Evolutionary conservation across 2,329 filamentous ascomycete species (phyloP), one percentile per base, ranked within the genome.

Genomic region (Claviceps pusilla): DNA sequence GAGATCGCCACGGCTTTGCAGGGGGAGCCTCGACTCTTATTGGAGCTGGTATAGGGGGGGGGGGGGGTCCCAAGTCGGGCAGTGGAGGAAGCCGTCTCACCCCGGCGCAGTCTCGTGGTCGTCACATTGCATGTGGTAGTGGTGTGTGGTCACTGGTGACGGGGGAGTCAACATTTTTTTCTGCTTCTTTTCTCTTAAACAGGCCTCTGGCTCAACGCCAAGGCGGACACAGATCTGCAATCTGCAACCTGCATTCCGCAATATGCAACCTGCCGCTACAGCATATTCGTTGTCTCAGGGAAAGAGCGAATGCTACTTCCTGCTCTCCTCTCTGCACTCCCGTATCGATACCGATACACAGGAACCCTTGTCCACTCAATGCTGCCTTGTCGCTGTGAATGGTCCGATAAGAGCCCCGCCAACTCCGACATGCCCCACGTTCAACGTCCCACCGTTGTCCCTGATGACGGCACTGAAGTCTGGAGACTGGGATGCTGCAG

Each of bases 331-430:
- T 41, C 39, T 33, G 24, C 24, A 24, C 31, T 16, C 16, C n/a
- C 39, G 39, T 41, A 16, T 41, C 39, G 39, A n/a, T 41, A 41
- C 7, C 39, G 39, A 41, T 41, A 41, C 39, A 39, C 3, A 16
- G 16, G 7, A 16, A 16, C 39, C 39, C 39, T 28, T 43, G 49
- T 35, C 42, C 31, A 10, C 24, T 24, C 24, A 24, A 24, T 24
- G 24, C 24, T 24, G 39, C 19, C 31, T 19, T 37, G 42, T 43
- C 28, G 37, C 37, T 35, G 46, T 54, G 46, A 54, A 35, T 54
- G 52, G 52, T 35, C 37, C 52, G 52, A 53, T 54, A 53, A 54
- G 51, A 50, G 50, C 53, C 55, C 55, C 53, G 50, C 53, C 55
- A 52, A 29, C 33, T 43, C 29, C 19, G 52, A 51, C 46, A 53